Base-by-base conservation (phyloP, 257 asterid species). In the Lycium ferocissimum region DNA sequence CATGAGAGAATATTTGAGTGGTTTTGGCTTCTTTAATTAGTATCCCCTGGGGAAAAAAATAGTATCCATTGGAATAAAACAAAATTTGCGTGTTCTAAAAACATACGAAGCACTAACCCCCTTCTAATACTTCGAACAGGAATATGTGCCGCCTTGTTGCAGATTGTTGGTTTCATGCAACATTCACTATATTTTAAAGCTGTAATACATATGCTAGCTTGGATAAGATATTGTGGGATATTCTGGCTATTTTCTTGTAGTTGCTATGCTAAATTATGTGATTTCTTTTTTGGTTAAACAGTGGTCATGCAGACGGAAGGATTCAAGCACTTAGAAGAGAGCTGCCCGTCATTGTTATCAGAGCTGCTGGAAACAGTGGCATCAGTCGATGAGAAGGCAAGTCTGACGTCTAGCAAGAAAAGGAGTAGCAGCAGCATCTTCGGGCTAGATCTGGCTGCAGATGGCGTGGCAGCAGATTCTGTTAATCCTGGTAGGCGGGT, bases 281-380 rank as follows among this genome's bases (percentile, higher is more conserved):
- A 40, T 83, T 54, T 61, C 81, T 80, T 33, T 67, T 79, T 86
- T 75, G 49, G 18, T 10, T 11, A 22, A 47, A 82, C 94, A 96
- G 99, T 81, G 91, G 97, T 94, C 70, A 93, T 96, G 99, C 94
- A 91, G 85, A 90, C 95, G 1, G 97, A 93, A 84, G 99, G 98
- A 38, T 94, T 92, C 90, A 87, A 47, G 45, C 90, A 94, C 88
- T 80, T 96, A 88, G 95, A 93, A 87, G 87, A 93, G 91, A 92
- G 96, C 91, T 93, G 95, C 87, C 98, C 96, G n/a, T 86, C 93
- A 53, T 90, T 96, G 79, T 87, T 94, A 87, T 88, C 97, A 1
- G 96, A 94, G 90, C 86, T 96, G 90, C 94, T 96, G 88, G 98
- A 93, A 93, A 93, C 98, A 15, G 93, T 93, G 85, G 98, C 98